Base-by-base conservation (phyloP, 164 flowering plant species). In the Piper betle region DNA sequence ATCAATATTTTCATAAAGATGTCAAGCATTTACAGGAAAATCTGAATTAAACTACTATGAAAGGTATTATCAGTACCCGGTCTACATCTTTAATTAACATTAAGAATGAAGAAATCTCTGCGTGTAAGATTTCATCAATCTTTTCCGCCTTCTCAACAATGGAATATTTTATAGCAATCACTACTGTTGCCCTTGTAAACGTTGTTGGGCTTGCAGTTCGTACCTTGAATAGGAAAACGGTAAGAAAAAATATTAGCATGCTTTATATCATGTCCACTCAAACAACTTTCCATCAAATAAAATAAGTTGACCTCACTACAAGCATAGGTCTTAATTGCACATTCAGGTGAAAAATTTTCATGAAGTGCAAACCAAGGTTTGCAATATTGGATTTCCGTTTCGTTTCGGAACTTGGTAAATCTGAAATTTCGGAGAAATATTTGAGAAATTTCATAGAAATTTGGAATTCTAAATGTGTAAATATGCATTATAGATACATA, bases 71-170 rank as follows among this genome's bases (percentile, higher is more conserved):
- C 55, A 33, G 69, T 78, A 94, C 99, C 82, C 99, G 73, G 68
- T 91, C 99, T 61, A 77, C 69, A 73, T 94, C 99, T 78, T 80
- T 91, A 55, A 94, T 91, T 59, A 94, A 87, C 96, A 91, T 80
- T 56, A 94, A 72, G 71, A 94, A 91, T 58, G 97, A 86, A 58
- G 99, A 84, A 59, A 94, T 91, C 72, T 88, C 96, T 54, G 93
- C 88, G 73, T 72, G 78, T 62, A 94, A 69, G 52, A 94, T 83
- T 70, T 80, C 96, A 71, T 94, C 99, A 67, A 94, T 85, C 74
- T 84, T 91, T 78, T 85, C 99, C 59, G 93, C 96, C 13, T 96
- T 78, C 72, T 94, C 99, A 71, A 94, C 99, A 67, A 91, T 78
- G 25, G 99, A 84, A 78, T 91, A 94, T 67, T 91, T 94, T 13